Conservation (phyloP, 345 rosid species). For the Anacardium occidentale region DNA sequence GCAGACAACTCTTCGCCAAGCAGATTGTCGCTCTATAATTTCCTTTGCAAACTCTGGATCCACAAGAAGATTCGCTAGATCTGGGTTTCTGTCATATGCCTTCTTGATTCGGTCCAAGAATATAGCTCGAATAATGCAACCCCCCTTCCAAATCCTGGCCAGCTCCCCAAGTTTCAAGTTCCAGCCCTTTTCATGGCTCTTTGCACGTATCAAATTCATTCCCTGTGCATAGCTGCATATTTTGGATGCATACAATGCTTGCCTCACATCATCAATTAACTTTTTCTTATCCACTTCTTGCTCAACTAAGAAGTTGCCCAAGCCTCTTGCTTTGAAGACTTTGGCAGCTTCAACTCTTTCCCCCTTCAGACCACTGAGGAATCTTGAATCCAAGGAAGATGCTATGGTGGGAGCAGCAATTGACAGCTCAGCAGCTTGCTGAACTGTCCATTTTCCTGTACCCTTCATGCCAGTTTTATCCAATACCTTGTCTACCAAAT, state of each 20-base stretch:
- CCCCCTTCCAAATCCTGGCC: conserved; percentile 28
- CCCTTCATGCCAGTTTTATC: conserved; percentile 54
- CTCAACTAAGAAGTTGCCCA: conserved; percentile 25
- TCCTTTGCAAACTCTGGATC: conserved; percentile 38
- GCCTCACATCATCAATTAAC: conserved; percentile 26
- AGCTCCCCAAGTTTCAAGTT: conserved; percentile 23
- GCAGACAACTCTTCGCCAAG: conserved; percentile 33
- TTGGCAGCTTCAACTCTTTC: conserved; percentile 36
- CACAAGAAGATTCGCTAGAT: conserved; percentile 27
- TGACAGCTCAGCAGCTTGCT: conserved; percentile 49
- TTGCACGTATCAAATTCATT: conserved; percentile 24
- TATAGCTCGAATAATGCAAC: conserved; percentile 24
- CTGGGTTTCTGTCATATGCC: conserved; percentile 32
- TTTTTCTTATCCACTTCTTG: conserved; percentile 19
- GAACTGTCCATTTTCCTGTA: conserved; percentile 47
- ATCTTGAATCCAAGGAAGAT: conserved; percentile 46
- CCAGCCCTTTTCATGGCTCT: conserved; percentile 22
- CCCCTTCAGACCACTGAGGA: conserved; percentile 46
- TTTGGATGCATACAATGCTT: conserved; percentile 23
- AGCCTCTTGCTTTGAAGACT: conserved; percentile 34
- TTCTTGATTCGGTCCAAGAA: conserved; percentile 31
- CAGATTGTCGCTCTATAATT: conserved; percentile 31
- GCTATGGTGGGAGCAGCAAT: conserved; percentile 48
- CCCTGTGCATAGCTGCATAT: conserved; percentile 29
- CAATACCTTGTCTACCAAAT: conserved; percentile 44